phyloP scores from a whole-genome alignment of 2,329 filamentous ascomycete species.

The Fusarium decemcellulare region DNA sequence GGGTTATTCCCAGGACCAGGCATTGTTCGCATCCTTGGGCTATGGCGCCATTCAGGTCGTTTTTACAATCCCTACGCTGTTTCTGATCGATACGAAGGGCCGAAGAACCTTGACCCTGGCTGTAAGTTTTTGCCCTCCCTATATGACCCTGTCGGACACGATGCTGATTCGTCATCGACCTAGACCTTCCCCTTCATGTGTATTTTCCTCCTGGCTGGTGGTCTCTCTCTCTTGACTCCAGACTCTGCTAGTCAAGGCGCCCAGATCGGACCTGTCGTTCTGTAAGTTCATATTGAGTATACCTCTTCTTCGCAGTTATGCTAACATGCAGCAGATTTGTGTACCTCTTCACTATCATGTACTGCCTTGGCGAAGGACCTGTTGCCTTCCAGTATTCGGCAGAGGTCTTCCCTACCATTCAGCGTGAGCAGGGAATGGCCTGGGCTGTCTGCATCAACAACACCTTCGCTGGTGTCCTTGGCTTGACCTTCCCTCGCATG shows the following conservation, averaged over 20 bases:
- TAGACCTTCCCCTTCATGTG: slow-evolving; percentile 55
- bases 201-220: slow-evolving; percentile 50
- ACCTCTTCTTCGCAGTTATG: neutral
- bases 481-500: slow-evolving; percentile 68
- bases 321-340: slow-evolving; percentile 44
- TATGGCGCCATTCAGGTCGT: slow-evolving; percentile 34
- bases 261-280: slow-evolving; percentile 47
- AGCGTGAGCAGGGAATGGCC: slow-evolving; percentile 77
- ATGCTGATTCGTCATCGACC: neutral
- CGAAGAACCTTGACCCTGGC: slow-evolving; percentile 19
- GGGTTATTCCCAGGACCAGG: slow-evolving; percentile 1
- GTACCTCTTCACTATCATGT: slow-evolving; percentile 37
- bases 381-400: slow-evolving; percentile 76
- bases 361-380: slow-evolving; percentile 66
- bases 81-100: slow-evolving; percentile 32
- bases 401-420: slow-evolving; percentile 76
- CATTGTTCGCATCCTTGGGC: slow-evolving; percentile 31
- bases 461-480: slow-evolving; percentile 61
- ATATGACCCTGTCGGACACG: neutral
- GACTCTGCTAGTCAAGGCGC: slow-evolving; percentile 33
- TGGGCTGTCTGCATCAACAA: slow-evolving; percentile 66
- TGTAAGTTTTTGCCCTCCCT: neutral
- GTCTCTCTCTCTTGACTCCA: slow-evolving; percentile 48
- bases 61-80: slow-evolving; percentile 23
- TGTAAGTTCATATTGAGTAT: slow-evolving; percentile 27